Evolutionary conservation across 2,329 filamentous ascomycete genomes (phyloP).

Genomic region (Talaromyces albobiverticillius): DNA sequence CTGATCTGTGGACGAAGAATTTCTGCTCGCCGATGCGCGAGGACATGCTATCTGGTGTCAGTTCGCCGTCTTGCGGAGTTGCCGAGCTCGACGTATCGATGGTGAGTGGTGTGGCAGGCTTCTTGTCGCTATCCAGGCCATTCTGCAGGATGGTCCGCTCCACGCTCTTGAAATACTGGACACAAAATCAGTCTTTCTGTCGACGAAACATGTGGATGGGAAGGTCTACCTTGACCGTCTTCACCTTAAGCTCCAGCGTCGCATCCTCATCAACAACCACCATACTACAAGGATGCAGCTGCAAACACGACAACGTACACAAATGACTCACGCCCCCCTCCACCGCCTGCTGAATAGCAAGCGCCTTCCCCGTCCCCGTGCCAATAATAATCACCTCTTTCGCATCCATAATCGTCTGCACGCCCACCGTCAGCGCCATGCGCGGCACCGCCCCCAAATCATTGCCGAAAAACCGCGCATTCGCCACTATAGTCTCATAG

Average conservation of each 20-base stretch:
- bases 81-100: neutral
- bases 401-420: constrained; percentile 15
- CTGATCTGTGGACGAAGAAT: constrained; percentile 1
- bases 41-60: constrained; percentile 14
- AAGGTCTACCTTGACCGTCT: constrained; percentile 14
- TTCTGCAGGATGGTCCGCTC: constrained; percentile 3
- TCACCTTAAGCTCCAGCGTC: constrained; percentile 12
- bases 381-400: constrained; percentile 9
- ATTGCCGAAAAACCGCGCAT: constrained; percentile 71
- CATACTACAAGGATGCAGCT: constrained; percentile 14
- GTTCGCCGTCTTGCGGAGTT: constrained; percentile 3
- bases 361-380: constrained; percentile 9
- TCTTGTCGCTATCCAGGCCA: neutral
- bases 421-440: constrained; percentile 15
- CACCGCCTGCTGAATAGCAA: constrained; percentile 12
- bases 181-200: too few species aligned
- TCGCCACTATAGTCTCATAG: constrained; percentile 74
- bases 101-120: neutral
- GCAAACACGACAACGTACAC: constrained; percentile 12
- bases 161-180: constrained; percentile 13
- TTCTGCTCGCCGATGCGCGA: constrained; percentile 12
- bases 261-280: constrained; percentile 14
- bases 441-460: constrained; percentile 36
- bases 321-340: constrained; percentile 13
- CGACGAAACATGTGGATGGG: too few species aligned